phyloP scores from a whole-genome alignment of 129 eudicot genomes.

The Smallanthus sonchifolius region DNA sequence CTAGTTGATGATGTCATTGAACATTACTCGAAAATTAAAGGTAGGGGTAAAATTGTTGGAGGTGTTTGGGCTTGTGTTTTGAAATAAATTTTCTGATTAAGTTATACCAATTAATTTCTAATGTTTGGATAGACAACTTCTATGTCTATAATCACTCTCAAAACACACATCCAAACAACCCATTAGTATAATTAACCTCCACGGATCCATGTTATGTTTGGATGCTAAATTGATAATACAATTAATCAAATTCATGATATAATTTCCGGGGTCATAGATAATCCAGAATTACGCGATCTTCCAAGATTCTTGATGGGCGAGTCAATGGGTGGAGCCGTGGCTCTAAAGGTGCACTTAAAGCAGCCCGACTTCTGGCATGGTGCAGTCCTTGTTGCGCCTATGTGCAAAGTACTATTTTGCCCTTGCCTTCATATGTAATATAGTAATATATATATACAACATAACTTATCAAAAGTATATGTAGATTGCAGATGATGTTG shows the following conservation, averaged over 20 bases:
- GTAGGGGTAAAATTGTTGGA: slow-evolving; percentile 37
- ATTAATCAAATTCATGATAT: background rate
- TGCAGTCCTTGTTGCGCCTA: slow-evolving; percentile 93
- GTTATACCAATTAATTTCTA: background rate
- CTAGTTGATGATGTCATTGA: slow-evolving; percentile 76
- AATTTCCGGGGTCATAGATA: slow-evolving; percentile 43
- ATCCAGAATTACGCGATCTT: slow-evolving; percentile 48
- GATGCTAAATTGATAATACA: background rate
- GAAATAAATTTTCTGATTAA: background rate
- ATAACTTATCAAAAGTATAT: slow-evolving; percentile 14
- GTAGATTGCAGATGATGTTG: slow-evolving; percentile 91
- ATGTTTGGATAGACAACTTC: background rate
- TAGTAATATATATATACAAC: background rate
- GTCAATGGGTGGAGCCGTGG: slow-evolving; percentile 99
- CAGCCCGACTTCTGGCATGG: slow-evolving; percentile 91
- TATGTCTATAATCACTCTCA: background rate
- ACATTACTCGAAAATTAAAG: slow-evolving; percentile 70
- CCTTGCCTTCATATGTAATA: background rate
- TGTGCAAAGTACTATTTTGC: slow-evolving; percentile 78
- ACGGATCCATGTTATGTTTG: background rate
- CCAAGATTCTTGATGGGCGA: slow-evolving; percentile 79
- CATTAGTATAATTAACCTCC: background rate
- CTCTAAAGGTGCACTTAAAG: slow-evolving; percentile 78
- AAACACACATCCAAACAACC: background rate
- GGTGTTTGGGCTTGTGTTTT: background rate